Percentiles rank a stretch among this genome's conserved stretches.
These are phyloP conservation scores for Artemisia tridentata DNA, from an alignment of 129 eudicot species.

Conservation along the genomic window DNA sequence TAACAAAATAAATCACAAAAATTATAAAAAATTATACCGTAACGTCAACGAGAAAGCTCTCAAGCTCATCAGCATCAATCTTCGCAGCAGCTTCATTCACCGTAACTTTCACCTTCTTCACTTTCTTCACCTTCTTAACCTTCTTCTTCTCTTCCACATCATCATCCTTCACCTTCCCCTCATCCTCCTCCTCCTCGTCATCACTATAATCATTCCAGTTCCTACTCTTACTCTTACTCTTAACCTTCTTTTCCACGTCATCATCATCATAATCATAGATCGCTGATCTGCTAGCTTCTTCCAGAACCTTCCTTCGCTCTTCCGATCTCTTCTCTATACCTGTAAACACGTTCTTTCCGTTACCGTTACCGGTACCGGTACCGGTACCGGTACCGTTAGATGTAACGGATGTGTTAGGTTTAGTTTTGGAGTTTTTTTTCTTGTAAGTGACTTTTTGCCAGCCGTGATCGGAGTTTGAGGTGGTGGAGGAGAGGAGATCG, in stretches of 20 bases:
- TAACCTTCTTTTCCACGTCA: too few relatives aligned
- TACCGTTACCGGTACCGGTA: conserved; percentile 43
- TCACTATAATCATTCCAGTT: too few relatives aligned
- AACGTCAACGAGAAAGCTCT: conserved; percentile 58
- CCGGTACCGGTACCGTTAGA: conserved; percentile 36
- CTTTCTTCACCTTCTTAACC: conserved; percentile 61
- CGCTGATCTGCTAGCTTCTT: conserved; percentile 46
- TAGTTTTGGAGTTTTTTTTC: conserved; percentile 48
- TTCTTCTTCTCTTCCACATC: conserved; percentile 34
- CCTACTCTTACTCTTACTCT: too few relatives aligned
- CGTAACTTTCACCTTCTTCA: conserved; percentile 76
- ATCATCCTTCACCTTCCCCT: neutral
- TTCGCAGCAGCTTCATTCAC: conserved; percentile 80
- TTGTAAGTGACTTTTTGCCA: conserved; percentile 91
- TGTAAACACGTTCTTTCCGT: conserved; percentile 47
- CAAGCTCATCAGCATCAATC: conserved; percentile 75
- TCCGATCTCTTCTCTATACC: conserved; percentile 78
- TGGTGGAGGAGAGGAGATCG: neutral
- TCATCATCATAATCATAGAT: conserved; percentile 24
- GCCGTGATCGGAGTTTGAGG: conserved; percentile 63
- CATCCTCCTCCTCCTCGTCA: too few relatives aligned
- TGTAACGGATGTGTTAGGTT: conserved; percentile 16
- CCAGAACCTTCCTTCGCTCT: conserved; percentile 75
- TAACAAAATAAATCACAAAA: neutral
- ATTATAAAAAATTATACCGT: conserved; percentile 20